These are phyloP conservation scores for Fraxinus americana DNA, from an alignment of 257 asterid species.

Conservation along the genomic window DNA sequence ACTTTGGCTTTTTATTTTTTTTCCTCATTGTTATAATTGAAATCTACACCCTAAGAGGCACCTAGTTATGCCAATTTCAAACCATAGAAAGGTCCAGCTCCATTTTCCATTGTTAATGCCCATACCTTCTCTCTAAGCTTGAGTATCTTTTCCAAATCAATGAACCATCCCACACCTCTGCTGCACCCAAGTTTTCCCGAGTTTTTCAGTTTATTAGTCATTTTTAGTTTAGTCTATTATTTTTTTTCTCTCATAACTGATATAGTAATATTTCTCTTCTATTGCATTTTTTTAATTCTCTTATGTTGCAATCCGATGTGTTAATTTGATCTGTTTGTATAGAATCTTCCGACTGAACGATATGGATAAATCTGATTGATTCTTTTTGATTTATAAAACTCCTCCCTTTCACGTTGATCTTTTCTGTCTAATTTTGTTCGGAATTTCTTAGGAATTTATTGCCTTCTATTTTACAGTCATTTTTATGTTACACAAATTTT, in stretches of 20 bases:
- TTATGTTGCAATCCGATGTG: constrained; percentile 14
- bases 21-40: neutral
- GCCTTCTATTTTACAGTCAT: neutral
- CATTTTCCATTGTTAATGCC: neutral
- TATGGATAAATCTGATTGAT: constrained; percentile 8
- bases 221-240: neutral
- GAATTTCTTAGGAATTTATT: neutral
- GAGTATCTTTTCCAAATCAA: neutral
- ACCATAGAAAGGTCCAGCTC: neutral
- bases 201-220: constrained; percentile 2
- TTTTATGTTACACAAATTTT: neutral
- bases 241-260: neutral
- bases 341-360: constrained; percentile 11
- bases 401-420: neutral
- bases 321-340: neutral
- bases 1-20: neutral
- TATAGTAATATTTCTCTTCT: neutral
- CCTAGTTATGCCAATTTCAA: neutral
- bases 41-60: neutral
- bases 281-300: neutral
- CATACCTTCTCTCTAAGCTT: neutral
- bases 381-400: neutral
- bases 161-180: neutral
- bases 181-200: neutral
- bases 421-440: neutral